Evolutionary conservation across 805 yeast species (phyloP).

Genomic region (Saccharomycopsis selenospora): DNA sequence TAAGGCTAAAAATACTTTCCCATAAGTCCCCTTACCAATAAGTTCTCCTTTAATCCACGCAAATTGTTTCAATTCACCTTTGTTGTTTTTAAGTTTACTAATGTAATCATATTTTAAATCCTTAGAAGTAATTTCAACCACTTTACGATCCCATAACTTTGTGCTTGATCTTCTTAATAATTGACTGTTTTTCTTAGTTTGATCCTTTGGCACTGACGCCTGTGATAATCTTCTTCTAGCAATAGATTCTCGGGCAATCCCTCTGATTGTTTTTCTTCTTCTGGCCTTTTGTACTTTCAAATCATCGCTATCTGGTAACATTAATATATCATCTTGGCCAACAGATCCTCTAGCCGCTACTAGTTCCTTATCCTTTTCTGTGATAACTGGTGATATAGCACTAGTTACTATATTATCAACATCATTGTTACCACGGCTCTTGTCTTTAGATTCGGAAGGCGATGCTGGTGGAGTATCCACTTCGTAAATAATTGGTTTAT

Average conservation of each 20-base stretch:
- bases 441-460: constrained; percentile 31
- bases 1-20: constrained; percentile 83
- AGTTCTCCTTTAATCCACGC: constrained; percentile 98
- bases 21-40: constrained; percentile 95
- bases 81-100: constrained; percentile 54
- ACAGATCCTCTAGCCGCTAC: neutral
- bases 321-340: constrained; percentile 25
- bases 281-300: constrained; percentile 34
- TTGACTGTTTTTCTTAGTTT: constrained; percentile 22
- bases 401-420: neutral
- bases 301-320: constrained; percentile 22
- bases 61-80: constrained; percentile 73
- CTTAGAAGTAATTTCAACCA: constrained; percentile 79
- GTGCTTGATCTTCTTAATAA: constrained; percentile 72
- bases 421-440: too few species aligned
- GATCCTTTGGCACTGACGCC: constrained; percentile 10
- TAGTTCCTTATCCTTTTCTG: neutral
- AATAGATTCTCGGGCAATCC: constrained; percentile 80
- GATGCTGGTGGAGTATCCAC: constrained; percentile 55
- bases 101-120: constrained; percentile 57
- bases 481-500: constrained; percentile 79
- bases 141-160: constrained; percentile 95
- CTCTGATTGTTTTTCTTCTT: constrained; percentile 85
- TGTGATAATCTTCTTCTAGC: constrained; percentile 39
- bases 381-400: constrained; percentile 15